A percentile compares a stretch with the other conserved stretches of the same genome.
Evolutionary conservation across 305 asterid species (phyloP).

Genomic region (Fraxinus sp.): DNA sequence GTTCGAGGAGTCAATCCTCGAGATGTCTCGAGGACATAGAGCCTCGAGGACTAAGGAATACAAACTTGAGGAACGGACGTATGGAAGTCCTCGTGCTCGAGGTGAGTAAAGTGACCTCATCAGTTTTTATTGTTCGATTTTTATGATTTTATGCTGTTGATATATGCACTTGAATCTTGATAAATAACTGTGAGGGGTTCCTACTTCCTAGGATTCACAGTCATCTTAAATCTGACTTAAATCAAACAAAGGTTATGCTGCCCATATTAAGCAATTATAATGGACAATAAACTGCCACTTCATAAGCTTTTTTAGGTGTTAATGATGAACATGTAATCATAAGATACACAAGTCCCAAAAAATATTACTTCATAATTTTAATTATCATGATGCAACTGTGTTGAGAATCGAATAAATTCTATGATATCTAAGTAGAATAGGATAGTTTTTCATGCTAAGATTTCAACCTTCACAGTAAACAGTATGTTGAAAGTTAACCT

Average conservation of each 20-base stretch:
- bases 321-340: background rate
- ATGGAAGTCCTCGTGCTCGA: too few relatives aligned
- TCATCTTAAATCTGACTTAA: background rate
- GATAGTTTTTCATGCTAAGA: background rate
- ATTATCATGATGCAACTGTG: background rate
- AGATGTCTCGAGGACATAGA: too few relatives aligned
- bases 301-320: background rate
- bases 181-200: background rate
- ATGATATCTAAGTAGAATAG: background rate
- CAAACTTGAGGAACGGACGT: too few relatives aligned
- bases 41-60: too few relatives aligned
- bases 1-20: too few relatives aligned
- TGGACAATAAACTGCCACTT: background rate
- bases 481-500: background rate
- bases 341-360: background rate
- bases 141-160: background rate
- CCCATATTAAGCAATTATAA: background rate
- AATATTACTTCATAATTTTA: background rate
- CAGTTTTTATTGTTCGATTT: background rate
- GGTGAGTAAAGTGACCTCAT: too few relatives aligned
- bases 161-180: background rate
- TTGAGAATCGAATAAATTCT: background rate
- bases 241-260: background rate
- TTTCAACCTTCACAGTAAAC: background rate
- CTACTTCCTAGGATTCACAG: background rate